Evolutionary conservation across 2,329 filamentous ascomycete genomes (phyloP).

Genomic region (Knufia petricola): DNA sequence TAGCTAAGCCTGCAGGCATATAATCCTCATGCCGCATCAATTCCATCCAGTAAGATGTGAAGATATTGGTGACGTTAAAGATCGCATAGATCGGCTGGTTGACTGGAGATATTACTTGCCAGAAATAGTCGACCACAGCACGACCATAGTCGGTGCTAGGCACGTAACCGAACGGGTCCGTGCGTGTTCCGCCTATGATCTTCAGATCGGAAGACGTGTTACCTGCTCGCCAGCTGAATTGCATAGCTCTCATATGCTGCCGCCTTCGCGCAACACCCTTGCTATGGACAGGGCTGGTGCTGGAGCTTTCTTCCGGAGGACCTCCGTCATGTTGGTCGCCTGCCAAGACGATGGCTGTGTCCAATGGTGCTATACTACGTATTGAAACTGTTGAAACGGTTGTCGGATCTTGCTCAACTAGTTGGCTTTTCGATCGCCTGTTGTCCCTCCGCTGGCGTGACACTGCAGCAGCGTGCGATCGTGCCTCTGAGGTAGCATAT

Average conservation of each 20-base stretch:
- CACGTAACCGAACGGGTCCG: conserved; percentile 2
- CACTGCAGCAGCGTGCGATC: conserved; percentile 8
- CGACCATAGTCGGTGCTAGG: background rate
- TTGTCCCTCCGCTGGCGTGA: conserved; percentile 8
- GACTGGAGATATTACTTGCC: conserved; percentile 2
- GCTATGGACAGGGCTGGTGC: background rate
- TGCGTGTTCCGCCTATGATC: background rate
- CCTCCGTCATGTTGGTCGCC: background rate
- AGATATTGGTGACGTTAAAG: conserved; percentile 9
- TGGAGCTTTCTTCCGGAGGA: background rate
- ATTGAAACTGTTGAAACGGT: background rate
- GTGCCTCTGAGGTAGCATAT: conserved; percentile 5
- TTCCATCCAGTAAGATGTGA: conserved; percentile 7
- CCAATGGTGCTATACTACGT: background rate
- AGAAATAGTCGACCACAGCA: conserved; percentile 5
- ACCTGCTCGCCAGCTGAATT: conserved; percentile 8
- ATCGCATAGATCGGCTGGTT: conserved; percentile 8
- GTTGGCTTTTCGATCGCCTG: background rate
- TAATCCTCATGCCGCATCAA: conserved; percentile 7
- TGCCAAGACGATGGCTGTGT: too few species aligned
- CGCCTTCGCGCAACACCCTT: background rate
- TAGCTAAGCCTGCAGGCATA: background rate
- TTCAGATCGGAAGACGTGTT: background rate
- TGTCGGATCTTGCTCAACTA: background rate
- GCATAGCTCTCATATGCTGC: conserved; percentile 9